A percentile compares a stretch with the other conserved stretches of the same genome.
These are phyloP conservation scores for Naganishia antarctica DNA, from an alignment of 768 basidiomycete species.

Conservation along the genomic window DNA sequence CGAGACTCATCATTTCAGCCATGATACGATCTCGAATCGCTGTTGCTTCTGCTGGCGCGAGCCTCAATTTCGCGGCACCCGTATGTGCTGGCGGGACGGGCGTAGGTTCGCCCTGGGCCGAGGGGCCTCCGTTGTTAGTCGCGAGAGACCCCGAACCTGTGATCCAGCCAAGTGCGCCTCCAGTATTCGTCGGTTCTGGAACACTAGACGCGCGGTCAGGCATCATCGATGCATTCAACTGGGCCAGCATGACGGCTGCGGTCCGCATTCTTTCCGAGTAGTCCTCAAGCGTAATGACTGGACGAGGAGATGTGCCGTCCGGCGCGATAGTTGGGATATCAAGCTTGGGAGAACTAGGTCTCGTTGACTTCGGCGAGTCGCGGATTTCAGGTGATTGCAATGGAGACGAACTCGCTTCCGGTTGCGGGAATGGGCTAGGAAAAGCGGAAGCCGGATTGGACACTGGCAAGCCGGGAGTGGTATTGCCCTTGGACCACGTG, in stretches of 20 bases:
- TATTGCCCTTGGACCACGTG: conserved; percentile 60
- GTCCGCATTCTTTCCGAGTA: conserved; percentile 98
- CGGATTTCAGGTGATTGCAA: conserved; percentile 10
- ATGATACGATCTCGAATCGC: conserved; percentile 93
- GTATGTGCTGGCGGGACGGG: conserved; percentile 26
- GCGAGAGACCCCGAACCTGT: conserved; percentile 59
- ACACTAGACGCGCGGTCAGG: not conserved
- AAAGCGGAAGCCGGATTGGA: not conserved
- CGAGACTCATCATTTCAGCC: conserved; percentile 94
- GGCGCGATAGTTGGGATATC: conserved; percentile 5
- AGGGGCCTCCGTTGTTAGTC: conserved; percentile 25
- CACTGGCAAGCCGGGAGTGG: not conserved
- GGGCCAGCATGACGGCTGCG: conserved; percentile 96
- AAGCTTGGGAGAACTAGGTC: not conserved
- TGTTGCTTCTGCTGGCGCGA: conserved; percentile 76
- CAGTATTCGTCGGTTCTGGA: conserved; percentile 29
- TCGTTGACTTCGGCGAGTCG: conserved; percentile 20
- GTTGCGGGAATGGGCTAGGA: not conserved
- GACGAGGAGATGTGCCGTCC: conserved; percentile 28
- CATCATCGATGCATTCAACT: conserved; percentile 67
- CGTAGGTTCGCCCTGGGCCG: conserved; percentile 32
- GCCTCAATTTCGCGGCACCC: conserved; percentile 59
- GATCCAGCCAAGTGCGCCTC: conserved; percentile 55
- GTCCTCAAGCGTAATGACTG: conserved; percentile 76
- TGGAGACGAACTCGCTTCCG: not conserved